phyloP scores from a whole-genome alignment of 148 eudicot species.

The Polygonum aviculare region DNA sequence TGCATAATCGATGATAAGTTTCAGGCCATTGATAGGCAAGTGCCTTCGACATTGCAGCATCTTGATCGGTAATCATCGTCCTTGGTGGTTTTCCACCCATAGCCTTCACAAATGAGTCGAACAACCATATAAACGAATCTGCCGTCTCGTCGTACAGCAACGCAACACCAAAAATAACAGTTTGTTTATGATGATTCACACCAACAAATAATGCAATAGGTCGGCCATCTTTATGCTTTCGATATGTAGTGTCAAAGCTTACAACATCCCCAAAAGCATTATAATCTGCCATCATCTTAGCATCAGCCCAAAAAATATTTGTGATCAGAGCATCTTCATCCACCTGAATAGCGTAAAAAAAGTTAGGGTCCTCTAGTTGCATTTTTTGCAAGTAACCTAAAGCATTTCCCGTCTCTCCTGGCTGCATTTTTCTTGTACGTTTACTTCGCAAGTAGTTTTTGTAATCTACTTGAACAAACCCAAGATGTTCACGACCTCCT shows the following conservation, averaged over 20 bases:
- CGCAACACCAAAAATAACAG: constrained; percentile 69
- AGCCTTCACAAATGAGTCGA: constrained; percentile 51
- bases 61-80: constrained; percentile 58
- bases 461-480: neutral
- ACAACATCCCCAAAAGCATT: constrained; percentile 55
- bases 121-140: constrained; percentile 55
- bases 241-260: too few relatives aligned
- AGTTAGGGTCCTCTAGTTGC: constrained; percentile 68
- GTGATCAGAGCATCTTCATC: constrained; percentile 46
- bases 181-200: too few relatives aligned
- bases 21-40: constrained; percentile 46
- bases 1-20: constrained; percentile 48
- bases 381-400: constrained; percentile 66
- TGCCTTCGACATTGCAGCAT: constrained; percentile 42
- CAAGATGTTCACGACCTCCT: neutral
- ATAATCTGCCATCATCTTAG: constrained; percentile 52
- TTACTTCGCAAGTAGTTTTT: neutral
- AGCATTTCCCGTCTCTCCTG: too few relatives aligned
- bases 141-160: constrained; percentile 49
- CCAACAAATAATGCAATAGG: too few relatives aligned
- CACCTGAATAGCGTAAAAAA: constrained; percentile 67
- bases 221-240: too few relatives aligned
- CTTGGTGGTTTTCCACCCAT: constrained; percentile 42
- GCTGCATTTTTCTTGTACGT: neutral
- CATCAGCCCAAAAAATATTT: constrained; percentile 69